These are phyloP conservation scores for Aspergillus diversus DNA, from an alignment of 495 filamentous ascomycete genomes.

Conservation along the genomic window DNA sequence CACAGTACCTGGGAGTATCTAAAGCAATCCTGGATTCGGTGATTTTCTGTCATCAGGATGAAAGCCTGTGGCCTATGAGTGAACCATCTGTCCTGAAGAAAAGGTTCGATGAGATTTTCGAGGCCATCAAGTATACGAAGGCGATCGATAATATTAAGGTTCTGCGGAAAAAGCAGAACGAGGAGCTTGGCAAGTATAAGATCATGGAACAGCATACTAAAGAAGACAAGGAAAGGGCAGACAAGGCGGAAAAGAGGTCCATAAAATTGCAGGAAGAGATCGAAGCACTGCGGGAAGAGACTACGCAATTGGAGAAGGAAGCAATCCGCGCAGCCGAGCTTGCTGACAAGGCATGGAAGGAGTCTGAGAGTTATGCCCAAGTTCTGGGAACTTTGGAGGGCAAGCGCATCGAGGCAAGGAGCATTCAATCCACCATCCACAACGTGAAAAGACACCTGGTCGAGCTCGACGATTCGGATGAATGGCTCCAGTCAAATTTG, in stretches of 20 bases:
- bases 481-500: constrained; percentile 74
- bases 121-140: constrained; percentile 94
- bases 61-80: constrained; percentile 97
- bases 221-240: constrained; percentile 83
- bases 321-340: constrained; percentile 59
- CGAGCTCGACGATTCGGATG: constrained; percentile 77
- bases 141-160: constrained; percentile 92
- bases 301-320: constrained; percentile 56
- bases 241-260: constrained; percentile 66
- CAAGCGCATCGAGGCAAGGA: constrained; percentile 72
- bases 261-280: constrained; percentile 71
- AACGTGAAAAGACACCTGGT: constrained; percentile 71
- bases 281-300: constrained; percentile 63
- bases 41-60: constrained; percentile 98
- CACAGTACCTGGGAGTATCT: constrained; percentile 87
- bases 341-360: constrained; percentile 61
- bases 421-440: constrained; percentile 65
- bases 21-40: constrained; percentile 88
- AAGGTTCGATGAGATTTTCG: constrained; percentile 96
- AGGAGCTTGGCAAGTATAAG: constrained; percentile 70
- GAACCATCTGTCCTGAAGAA: constrained; percentile 84
- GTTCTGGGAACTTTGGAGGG: constrained; percentile 72
- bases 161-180: constrained; percentile 79
- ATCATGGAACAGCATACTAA: constrained; percentile 76
- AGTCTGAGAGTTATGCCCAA: constrained; percentile 62